These are phyloP conservation scores for Claviceps pusilla DNA, from an alignment of 2,329 filamentous ascomycete genomes.

Conservation along the genomic window DNA sequence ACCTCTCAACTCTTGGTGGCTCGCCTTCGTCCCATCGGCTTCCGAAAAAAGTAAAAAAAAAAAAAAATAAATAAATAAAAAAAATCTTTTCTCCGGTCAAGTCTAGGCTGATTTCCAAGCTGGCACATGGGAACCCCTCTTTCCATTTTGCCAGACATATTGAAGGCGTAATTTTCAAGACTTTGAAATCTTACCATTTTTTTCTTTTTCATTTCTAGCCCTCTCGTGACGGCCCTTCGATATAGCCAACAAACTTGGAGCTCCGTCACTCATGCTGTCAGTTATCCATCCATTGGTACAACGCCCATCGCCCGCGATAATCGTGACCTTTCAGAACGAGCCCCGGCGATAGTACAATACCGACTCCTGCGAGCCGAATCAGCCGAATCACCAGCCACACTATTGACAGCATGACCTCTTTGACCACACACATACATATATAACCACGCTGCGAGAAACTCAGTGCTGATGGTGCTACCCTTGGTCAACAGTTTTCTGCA, in stretches of 20 bases:
- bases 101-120: not conserved
- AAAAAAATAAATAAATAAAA: not conserved
- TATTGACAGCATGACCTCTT: not conserved
- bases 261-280: not conserved
- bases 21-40: not conserved
- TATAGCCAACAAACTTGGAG: not conserved
- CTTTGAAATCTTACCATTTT: not conserved
- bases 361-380: not conserved
- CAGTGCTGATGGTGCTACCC: not conserved
- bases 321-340: not conserved
- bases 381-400: not conserved
- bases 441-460: not conserved
- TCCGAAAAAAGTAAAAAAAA: not conserved
- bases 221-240: not conserved
- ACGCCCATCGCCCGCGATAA: not conserved
- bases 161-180: not conserved
- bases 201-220: not conserved
- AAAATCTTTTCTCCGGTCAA: not conserved
- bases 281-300: not conserved
- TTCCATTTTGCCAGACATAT: not conserved
- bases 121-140: not conserved
- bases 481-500: not conserved
- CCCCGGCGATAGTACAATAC: not conserved
- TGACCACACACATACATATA: too few species aligned
- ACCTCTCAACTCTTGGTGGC: not conserved